Evolutionary conservation across 176 grass and related monocot species (phyloP).

Genomic region (Elaeis guineensis): DNA sequence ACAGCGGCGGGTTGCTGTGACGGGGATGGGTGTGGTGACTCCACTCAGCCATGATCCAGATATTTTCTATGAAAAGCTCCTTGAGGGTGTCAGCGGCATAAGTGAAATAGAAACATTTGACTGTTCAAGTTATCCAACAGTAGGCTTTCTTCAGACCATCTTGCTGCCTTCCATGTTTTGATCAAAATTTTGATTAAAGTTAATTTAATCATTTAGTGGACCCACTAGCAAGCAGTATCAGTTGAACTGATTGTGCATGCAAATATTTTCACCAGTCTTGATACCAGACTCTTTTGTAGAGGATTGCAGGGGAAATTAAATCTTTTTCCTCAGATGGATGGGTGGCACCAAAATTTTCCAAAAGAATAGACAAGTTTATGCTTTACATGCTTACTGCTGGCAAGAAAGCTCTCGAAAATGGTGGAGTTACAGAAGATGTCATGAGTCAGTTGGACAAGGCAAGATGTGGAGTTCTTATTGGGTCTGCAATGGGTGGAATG

Average conservation of each 20-base stretch:
- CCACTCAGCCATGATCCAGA: conserved; percentile 95
- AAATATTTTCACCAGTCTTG: background rate
- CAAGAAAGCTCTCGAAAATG: conserved; percentile 88
- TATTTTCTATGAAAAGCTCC: conserved; percentile 88
- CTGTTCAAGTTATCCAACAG: conserved; percentile 89
- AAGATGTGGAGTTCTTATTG: conserved; percentile 87
- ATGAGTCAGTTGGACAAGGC: conserved; percentile 83
- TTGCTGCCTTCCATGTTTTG: no score
- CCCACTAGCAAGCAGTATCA: no score
- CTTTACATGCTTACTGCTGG: conserved; percentile 90
- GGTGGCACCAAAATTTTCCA: conserved; percentile 82
- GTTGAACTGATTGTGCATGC: background rate
- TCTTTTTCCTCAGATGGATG: conserved; percentile 83
- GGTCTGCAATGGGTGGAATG: conserved; percentile 98
- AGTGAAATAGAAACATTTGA: conserved; percentile 90
- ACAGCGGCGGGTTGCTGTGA: conserved; percentile 89
- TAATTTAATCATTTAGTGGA: no score
- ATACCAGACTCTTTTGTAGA: conserved; percentile 36
- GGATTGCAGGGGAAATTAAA: conserved; percentile 98
- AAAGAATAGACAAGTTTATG: conserved; percentile 98
- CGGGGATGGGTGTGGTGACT: conserved; percentile 94
- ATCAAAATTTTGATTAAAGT: no score
- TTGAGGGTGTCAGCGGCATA: conserved; percentile 76
- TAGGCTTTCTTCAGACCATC: conserved; percentile 21
- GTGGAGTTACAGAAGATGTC: conserved; percentile 79